These are phyloP conservation scores for Allium cepa DNA, from an alignment of 106 monocot species.

Conservation along the genomic window DNA sequence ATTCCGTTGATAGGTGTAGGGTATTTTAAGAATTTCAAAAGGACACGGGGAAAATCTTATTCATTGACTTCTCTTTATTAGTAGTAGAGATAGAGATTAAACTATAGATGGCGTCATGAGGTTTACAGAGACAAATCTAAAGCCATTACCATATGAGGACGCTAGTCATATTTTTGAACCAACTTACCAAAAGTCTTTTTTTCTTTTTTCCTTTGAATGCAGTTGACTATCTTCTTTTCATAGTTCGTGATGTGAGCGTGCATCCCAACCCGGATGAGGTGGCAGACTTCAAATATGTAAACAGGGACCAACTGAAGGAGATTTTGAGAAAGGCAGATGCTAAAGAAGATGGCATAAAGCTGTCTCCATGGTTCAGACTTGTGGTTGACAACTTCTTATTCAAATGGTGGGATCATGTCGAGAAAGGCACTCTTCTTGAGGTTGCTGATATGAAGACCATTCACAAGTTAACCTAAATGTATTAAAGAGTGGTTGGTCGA, in stretches of 20 bases:
- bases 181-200: neutral
- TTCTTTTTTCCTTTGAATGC: slow-evolving; percentile 3
- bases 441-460: slow-evolving; percentile 64
- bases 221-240: slow-evolving; percentile 96
- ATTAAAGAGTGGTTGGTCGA: neutral
- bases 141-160: too few species aligned
- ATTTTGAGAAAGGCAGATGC: slow-evolving; percentile 61
- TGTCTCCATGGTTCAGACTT: slow-evolving; percentile 76
- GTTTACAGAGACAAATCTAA: too few species aligned
- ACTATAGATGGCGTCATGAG: too few species aligned
- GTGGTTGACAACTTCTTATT: slow-evolving; percentile 64
- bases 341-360: slow-evolving; percentile 37
- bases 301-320: slow-evolving; percentile 60
- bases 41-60: too few species aligned
- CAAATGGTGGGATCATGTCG: slow-evolving; percentile 76
- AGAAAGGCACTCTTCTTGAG: slow-evolving; percentile 45
- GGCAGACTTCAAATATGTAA: slow-evolving; percentile 70
- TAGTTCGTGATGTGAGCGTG: slow-evolving; percentile 65
- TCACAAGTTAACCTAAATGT: slow-evolving; percentile 33
- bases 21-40: too few species aligned
- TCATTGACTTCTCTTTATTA: too few species aligned
- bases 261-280: slow-evolving; percentile 86
- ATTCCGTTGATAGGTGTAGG: too few species aligned
- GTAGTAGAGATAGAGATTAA: too few species aligned
- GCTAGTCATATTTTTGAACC: too few species aligned